Evolutionary conservation across 2,329 filamentous ascomycete genomes (phyloP).

Genomic region (Cercospora citrullina): DNA sequence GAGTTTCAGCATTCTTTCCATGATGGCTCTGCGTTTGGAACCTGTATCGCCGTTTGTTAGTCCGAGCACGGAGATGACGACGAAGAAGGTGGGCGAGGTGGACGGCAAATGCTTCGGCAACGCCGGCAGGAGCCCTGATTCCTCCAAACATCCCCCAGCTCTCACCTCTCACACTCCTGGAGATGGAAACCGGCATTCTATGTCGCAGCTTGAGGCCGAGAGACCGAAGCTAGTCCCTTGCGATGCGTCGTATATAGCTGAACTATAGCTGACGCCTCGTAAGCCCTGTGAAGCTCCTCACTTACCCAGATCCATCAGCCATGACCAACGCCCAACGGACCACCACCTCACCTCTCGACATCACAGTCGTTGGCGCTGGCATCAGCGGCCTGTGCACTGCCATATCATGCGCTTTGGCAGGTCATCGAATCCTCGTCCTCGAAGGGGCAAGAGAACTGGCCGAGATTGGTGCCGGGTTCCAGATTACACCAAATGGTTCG

Average conservation of each 20-base stretch:
- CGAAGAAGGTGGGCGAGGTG: background rate
- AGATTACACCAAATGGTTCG: slow-evolving; percentile 49
- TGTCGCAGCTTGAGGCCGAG: background rate
- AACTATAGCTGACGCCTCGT: background rate
- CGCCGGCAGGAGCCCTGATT: slow-evolving; percentile 4
- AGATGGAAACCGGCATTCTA: background rate
- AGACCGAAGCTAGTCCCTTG: background rate
- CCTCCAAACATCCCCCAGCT: background rate
- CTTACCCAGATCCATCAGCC: background rate
- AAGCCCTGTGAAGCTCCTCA: background rate
- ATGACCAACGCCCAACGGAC: slow-evolving; percentile 22
- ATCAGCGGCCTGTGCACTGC: slow-evolving; percentile 39
- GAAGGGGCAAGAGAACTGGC: slow-evolving; percentile 43
- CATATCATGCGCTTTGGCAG: slow-evolving; percentile 36
- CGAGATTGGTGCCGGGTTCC: slow-evolving; percentile 56
- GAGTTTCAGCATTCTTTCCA: background rate
- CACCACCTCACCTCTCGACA: slow-evolving; percentile 29
- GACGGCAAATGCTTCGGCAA: slow-evolving; percentile 9
- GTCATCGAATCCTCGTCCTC: slow-evolving; percentile 38
- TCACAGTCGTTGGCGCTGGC: slow-evolving; percentile 40
- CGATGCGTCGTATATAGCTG: background rate
- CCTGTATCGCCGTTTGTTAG: background rate
- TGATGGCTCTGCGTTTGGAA: background rate
- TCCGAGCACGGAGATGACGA: slow-evolving; percentile 6
- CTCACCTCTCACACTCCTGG: background rate